Percentiles rank a stretch among this genome's conserved stretches.
phyloP scores from a whole-genome alignment of 192 early-diverging fungal species.

The Funneliformis mosseae region DNA sequence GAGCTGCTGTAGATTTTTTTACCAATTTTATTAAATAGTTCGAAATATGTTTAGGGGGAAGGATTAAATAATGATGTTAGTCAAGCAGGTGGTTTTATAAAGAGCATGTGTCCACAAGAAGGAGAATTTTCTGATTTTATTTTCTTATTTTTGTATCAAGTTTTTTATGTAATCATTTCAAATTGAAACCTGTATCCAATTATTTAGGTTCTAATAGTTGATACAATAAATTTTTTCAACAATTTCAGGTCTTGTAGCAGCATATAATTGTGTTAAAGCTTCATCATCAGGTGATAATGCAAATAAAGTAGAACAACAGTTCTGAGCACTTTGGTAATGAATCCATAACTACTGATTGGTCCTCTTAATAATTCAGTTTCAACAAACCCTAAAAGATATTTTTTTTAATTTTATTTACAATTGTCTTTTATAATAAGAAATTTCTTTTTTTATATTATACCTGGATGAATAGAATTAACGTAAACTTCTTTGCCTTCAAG shows the following conservation, averaged over 20 bases:
- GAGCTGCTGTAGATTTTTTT: conserved; percentile 9
- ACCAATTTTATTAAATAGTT: conserved; percentile 37
- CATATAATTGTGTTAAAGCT: conserved; percentile 50
- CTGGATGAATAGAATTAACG: conserved; percentile 55
- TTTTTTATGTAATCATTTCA: no score
- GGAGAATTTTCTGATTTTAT: no score
- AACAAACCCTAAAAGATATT: conserved; percentile 49
- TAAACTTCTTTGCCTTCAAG: conserved; percentile 38
- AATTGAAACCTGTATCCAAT: no score
- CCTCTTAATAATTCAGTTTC: conserved; percentile 50
- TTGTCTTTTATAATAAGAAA: neutral
- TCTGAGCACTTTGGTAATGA: conserved; percentile 20
- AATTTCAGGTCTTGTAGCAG: conserved; percentile 55
- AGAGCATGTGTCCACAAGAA: no score
- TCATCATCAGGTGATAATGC: conserved; percentile 44
- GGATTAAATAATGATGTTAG: no score
- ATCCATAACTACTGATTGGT: conserved; percentile 27
- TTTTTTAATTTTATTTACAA: no score
- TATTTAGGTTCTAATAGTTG: no score
- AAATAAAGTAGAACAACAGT: conserved; percentile 28
- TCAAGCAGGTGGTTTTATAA: no score
- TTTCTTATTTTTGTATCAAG: no score
- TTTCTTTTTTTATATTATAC: neutral
- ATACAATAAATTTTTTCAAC: conserved; percentile 45
- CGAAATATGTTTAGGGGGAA: no score